phyloP scores from a whole-genome alignment of 1,284 basidiomycete genomes.

The Gomphus bonarii region DNA sequence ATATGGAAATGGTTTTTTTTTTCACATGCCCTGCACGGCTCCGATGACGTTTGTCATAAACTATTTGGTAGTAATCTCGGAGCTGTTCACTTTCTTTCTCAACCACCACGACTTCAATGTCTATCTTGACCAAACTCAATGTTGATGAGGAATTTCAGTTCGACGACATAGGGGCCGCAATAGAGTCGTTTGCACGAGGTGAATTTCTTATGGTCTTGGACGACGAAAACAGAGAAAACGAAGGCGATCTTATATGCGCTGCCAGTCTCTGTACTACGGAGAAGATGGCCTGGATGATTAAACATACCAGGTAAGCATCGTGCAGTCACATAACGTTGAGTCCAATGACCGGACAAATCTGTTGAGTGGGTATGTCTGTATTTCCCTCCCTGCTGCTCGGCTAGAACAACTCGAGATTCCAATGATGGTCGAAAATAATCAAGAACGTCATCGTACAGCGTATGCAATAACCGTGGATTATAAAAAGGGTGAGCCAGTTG shows the following conservation, averaged over 20 bases:
- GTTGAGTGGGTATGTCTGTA: conserved; percentile 87
- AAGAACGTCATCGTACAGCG: conserved; percentile 88
- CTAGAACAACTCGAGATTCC: conserved; percentile 80
- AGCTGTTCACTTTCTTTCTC: neutral
- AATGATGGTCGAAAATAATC: conserved; percentile 89
- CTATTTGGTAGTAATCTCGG: too few relatives aligned
- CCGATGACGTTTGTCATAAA: too few relatives aligned
- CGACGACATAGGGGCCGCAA: conserved; percentile 71
- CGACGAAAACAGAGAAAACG: conserved; percentile 88
- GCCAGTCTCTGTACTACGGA: conserved; percentile 78
- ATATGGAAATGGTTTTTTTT: neutral
- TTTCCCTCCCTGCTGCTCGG: conserved; percentile 70
- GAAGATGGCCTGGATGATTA: conserved; percentile 99
- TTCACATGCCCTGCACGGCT: neutral
- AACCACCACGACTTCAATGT: neutral
- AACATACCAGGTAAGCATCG: conserved; percentile 74
- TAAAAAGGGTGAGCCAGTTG: conserved; percentile 51
- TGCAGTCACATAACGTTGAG: conserved; percentile 5
- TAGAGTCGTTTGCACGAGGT: conserved; percentile 70
- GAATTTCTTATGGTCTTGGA: conserved; percentile 96
- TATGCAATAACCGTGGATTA: conserved; percentile 98
- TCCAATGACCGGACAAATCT: neutral
- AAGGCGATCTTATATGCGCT: conserved; percentile 88
- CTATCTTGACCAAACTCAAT: neutral
- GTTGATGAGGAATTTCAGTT: conserved; percentile 24